phyloP scores from a whole-genome alignment of 73 alveolate species.

The Symbiodinium pilosum region DNA sequence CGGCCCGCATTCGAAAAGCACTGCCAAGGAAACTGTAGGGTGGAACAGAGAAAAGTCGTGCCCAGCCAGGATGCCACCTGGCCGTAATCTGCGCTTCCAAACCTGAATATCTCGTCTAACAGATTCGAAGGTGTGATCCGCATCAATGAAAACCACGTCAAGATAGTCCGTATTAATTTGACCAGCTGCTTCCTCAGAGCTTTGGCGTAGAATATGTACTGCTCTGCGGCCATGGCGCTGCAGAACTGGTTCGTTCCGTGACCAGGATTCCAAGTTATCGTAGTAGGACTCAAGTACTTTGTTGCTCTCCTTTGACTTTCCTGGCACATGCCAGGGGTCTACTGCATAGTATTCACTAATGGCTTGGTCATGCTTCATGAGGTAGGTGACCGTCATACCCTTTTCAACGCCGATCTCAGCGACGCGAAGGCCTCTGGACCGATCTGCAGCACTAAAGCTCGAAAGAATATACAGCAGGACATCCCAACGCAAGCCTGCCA shows the following conservation, averaged over 20 bases:
- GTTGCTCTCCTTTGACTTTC: conserved; percentile 50
- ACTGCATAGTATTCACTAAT: conserved; percentile 30
- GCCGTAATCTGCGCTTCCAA: conserved; percentile 68
- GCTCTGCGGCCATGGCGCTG: conserved; percentile 54
- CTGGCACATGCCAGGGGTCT: conserved; percentile 90
- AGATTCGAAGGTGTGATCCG: conserved; percentile 78
- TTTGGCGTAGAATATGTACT: conserved; percentile 19
- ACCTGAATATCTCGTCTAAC: conserved; percentile 61
- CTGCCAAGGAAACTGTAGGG: conserved; percentile 60
- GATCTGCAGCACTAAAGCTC: not conserved
- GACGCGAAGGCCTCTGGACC: conserved; percentile 60
- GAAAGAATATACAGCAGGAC: conserved; percentile 35
- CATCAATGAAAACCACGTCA: conserved; percentile 83
- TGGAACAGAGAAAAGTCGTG: conserved; percentile 86
- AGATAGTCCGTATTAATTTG: conserved; percentile 19
- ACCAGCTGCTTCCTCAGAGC: conserved; percentile 79
- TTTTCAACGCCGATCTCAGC: conserved; percentile 88
- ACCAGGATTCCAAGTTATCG: conserved; percentile 38
- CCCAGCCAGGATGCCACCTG: conserved; percentile 81
- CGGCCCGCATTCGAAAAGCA: conserved; percentile 49
- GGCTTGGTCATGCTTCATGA: conserved; percentile 54
- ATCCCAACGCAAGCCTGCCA: conserved; percentile 66
- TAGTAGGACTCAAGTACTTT: conserved; percentile 26
- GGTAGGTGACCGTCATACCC: conserved; percentile 74
- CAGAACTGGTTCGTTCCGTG: conserved; percentile 18